Evolutionary conservation across 768 basidiomycete species (phyloP), one percentile per base, ranked within the genome.

Genomic region (Naematelia encephala): DNA sequence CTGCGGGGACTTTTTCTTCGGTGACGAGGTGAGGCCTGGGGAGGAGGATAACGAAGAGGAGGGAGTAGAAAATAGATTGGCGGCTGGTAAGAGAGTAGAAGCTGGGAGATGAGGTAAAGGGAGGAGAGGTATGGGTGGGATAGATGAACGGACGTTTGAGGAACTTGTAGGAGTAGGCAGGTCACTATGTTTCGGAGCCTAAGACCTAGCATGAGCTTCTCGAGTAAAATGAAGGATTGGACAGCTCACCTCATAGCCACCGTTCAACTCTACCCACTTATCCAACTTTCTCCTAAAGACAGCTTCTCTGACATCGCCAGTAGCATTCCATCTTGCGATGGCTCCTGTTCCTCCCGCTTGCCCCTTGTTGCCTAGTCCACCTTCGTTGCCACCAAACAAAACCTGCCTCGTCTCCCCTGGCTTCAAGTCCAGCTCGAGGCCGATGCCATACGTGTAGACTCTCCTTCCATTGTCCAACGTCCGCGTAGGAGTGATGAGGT

Each of bases 391-490:
- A 22, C 66, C 63, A 48, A 66, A 63, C 21, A 75, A 42, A 0
- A 71, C 57, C 58, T 75, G 70, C 34, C 75, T 63, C 21, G 70
- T 68, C 56, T 77, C 75, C 0, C 70, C 69, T 5, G 62, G 60
- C 26, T 63, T 66, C 23, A 77, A 48, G 16, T 69, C 66, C 34
- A 77, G 60, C 39, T 67, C 64, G 30, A 77, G 72, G 5, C 74
- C 74, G 5, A 77, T 27, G 23, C 76, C 76, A 60, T 75, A 66
- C 8, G 76, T 77, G 44, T 69, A 64, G 10, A 72, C 69, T 48
- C 66, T 59, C 48, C 72, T 56, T 2, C 61, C 61, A 3, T 60
- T 63, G 51, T 75, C 74, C 28, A 75, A 49, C 12, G 74, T 72
- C 25, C 72, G 55, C 13, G 74, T 73, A 5, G 72, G 70, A 0